A percentile compares a stretch with the other conserved stretches of the same genome.
These are phyloP conservation scores for Mycosphaerelloides madeirae DNA, from an alignment of 2,329 filamentous ascomycete genomes.

Conservation along the genomic window DNA sequence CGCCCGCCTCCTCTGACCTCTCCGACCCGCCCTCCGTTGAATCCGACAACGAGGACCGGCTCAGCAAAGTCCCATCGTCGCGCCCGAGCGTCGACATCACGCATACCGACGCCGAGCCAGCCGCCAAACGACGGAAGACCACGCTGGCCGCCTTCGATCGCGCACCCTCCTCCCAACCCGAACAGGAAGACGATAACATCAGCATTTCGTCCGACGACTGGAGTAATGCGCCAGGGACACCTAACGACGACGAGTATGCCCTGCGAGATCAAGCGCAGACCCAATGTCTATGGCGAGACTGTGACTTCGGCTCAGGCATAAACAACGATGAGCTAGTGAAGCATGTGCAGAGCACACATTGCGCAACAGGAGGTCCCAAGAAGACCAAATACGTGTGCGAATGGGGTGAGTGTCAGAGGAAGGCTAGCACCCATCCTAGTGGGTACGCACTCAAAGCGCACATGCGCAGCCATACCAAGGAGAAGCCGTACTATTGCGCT, in stretches of 20 bases:
- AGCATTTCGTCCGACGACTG: constrained; percentile 79
- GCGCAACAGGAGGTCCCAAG: constrained; percentile 62
- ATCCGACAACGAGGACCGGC: constrained; percentile 52
- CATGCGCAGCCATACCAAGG: constrained; percentile 94
- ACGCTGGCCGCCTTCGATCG: constrained; percentile 22
- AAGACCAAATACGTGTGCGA: constrained; percentile 99
- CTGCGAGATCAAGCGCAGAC: constrained; percentile 39
- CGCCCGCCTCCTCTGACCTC: constrained; percentile 56
- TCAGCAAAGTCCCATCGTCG: constrained; percentile 47
- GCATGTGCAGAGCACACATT: constrained; percentile 77
- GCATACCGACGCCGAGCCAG: constrained; percentile 30
- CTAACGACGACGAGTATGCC: constrained; percentile 42
- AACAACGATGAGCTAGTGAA: constrained; percentile 51
- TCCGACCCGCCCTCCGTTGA: constrained; percentile 62
- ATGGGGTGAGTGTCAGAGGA: constrained; percentile 84
- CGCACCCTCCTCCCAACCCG: constrained; percentile 34
- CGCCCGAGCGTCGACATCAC: constrained; percentile 41
- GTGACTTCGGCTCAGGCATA: constrained; percentile 43
- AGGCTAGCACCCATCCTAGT: constrained; percentile 87
- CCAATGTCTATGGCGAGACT: constrained; percentile 49
- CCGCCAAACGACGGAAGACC: constrained; percentile 37
- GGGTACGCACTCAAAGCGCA: constrained; percentile 95
- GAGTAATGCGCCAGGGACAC: constrained; percentile 62
- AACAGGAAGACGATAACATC: constrained; percentile 51
- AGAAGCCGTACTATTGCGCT: constrained; percentile 97